These are phyloP conservation scores for Tolypocladium nubicola DNA, from an alignment of 2,329 filamentous ascomycete species.

Conservation along the genomic window DNA sequence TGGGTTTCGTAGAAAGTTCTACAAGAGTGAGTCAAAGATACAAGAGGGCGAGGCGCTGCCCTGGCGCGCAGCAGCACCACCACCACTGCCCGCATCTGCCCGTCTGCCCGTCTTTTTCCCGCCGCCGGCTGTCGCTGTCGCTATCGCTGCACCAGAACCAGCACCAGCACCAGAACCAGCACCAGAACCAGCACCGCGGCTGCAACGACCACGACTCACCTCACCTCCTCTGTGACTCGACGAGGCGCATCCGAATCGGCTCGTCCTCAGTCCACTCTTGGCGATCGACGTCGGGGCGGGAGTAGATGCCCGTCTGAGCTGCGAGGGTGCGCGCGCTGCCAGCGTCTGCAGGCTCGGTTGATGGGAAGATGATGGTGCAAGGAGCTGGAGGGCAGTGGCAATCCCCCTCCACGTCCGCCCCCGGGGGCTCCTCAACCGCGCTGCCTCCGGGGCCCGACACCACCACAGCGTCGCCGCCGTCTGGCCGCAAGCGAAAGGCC, in stretches of 20 bases:
- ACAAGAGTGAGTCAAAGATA: constrained; percentile 30
- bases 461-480: constrained; percentile 9
- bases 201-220: neutral
- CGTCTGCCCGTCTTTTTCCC: neutral
- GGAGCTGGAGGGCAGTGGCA: constrained; percentile 12
- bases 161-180: neutral
- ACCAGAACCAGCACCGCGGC: neutral
- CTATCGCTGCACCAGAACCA: neutral
- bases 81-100: constrained; percentile 2
- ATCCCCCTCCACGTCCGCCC: constrained; percentile 9
- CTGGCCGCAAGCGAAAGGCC: constrained; percentile 46
- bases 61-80: constrained; percentile 13
- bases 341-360: neutral
- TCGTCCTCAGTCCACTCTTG: neutral
- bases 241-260: neutral
- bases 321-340: neutral
- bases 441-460: constrained; percentile 3
- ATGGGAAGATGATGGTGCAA: constrained; percentile 22
- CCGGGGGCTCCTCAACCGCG: neutral
- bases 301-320: neutral
- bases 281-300: neutral
- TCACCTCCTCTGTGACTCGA: neutral
- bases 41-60: constrained; percentile 3
- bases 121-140: neutral
- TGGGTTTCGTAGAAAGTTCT: constrained; percentile 30